Base-by-base conservation (phyloP, 2,329 filamentous ascomycete genomes). In the Cercospora sp. region DNA sequence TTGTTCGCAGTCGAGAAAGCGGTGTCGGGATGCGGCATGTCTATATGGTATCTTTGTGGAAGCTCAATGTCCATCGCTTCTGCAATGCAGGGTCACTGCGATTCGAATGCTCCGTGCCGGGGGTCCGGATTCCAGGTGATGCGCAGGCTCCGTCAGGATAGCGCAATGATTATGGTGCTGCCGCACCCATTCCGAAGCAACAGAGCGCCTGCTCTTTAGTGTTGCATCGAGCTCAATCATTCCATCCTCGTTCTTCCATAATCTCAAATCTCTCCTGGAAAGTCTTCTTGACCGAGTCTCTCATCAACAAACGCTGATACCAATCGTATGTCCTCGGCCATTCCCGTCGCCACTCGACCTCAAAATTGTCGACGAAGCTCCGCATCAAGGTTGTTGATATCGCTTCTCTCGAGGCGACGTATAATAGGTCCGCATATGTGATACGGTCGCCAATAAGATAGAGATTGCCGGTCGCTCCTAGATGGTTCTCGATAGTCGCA, bases 381-480 rank as follows among this genome's bases (percentile, higher is more conserved):
- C 61, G 28, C 58, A 57, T 62, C 16, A 66, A 48, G 13, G 31
- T 57, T 7, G 20, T 61, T 10, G 9, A 16, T 6, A 62, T 28
- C 6, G 42, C 59, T 31, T 66, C 62, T 13, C 26, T 45, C 20
- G 62, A 58, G 0, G 62, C 62, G n/a, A 80, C 70, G 66, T 60
- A 69, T 33, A 65, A 26, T 10, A 81, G 71, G 69, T 84, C 82
- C 5, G 76, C 81, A 74, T 80, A 83, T 5, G 78, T 81, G 66
- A 74, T 74, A 67, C 81, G 83, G 51, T 80, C 78, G 18, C 82
- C 82, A 0, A 83, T 80, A 13, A 84, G 75, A 67, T 78, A 84
- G 31, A 78, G 68, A 12, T 74, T 76, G 5, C 73, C 74, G 3
- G 69, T 69, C 65, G 75, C 74, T 64, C 76, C 70, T 13, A 84